phyloP scores from a whole-genome alignment of 2,329 filamentous ascomycete genomes.

The Lachnum nothofagi region DNA sequence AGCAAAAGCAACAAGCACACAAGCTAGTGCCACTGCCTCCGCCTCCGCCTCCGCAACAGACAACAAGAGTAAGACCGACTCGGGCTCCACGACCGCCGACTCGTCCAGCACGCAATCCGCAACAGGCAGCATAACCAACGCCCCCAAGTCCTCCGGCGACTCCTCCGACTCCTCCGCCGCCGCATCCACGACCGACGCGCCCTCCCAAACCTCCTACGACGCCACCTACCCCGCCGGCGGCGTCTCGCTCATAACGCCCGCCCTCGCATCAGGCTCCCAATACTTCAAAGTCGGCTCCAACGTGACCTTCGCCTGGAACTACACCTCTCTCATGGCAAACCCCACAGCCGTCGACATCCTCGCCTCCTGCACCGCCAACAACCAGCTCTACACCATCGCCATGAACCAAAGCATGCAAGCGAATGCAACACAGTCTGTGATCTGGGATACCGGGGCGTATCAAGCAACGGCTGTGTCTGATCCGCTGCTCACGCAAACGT shows the following conservation, averaged over 20 bases:
- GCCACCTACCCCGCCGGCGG: constrained; percentile 45
- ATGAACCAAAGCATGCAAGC: constrained; percentile 54
- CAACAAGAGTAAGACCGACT: constrained; percentile 6
- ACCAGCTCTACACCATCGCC: constrained; percentile 55
- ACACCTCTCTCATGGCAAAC: constrained; percentile 53
- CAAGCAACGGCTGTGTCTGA: constrained; percentile 38
- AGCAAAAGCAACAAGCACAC: constrained; percentile 1
- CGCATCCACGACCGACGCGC: constrained; percentile 9
- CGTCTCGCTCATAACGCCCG: constrained; percentile 50
- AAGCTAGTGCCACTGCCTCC: constrained; percentile 11
- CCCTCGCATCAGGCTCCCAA: constrained; percentile 40
- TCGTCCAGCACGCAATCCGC: constrained; percentile 1
- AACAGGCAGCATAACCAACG: constrained; percentile 5
- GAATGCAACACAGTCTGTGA: constrained; percentile 45
- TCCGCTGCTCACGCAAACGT: constrained; percentile 50
- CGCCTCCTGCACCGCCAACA: constrained; percentile 49
- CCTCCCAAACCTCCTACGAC: constrained; percentile 38
- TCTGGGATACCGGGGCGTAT: constrained; percentile 53
- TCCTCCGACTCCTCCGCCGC: constrained; percentile 2
- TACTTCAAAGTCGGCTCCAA: constrained; percentile 57
- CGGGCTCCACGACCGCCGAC: background rate
- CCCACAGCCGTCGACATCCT: constrained; percentile 58
- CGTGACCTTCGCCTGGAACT: constrained; percentile 61
- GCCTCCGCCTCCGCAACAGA: constrained; percentile 5
- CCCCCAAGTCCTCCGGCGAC: background rate